Evolutionary conservation across 768 basidiomycete genomes (phyloP), one percentile per base, ranked within the genome.

Genomic region (Cystoderma amianthinum): DNA sequence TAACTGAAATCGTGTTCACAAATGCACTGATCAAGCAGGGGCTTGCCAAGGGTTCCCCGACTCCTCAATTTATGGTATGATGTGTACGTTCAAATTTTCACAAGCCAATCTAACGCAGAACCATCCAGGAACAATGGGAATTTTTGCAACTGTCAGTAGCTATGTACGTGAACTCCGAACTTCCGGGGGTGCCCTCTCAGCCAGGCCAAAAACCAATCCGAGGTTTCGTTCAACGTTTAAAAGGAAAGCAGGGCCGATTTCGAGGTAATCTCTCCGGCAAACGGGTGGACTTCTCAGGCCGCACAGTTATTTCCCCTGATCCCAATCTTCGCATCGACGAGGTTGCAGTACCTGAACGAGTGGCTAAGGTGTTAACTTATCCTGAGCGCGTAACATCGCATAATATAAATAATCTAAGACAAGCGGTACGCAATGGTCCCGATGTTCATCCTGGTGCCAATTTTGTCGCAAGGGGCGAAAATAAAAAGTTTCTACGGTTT

Each of bases 271-370:
- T 99, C 5, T 97, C 94, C 0, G 96, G 96, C 47, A 99, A 99
- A 62, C 92, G 96, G 60, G 96, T 99, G 48, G 96, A 99, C 59
- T 98, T 98, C 58, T 97, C 94, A 0, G 95, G 82, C 4, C 86
- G 96, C 52, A 99, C 96, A 5, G 96, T 99, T 60, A 99, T 99
- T 56, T 95, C 93, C 1, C 96, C 96, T 1, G 96, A 99, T 61
- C 96, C 96, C n/a, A 99, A 98, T 57, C 67, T 99, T 48, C 83
- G 91, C 38, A 96, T 99, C 55, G 96, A 99, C 59, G 95, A 99
- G 66, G 93, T 99, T 7, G 96, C 96, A 13, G 87, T 99, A 1
- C 96, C 96, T 0, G 87, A 95, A 59, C 84, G 91, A 33, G 90
- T 99, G 9, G 90, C 95, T 7, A 90, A 93, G 62, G 78, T 96